Evolutionary conservation across 441 rosid genomes (phyloP).

Genomic region (Melastoma candidum): DNA sequence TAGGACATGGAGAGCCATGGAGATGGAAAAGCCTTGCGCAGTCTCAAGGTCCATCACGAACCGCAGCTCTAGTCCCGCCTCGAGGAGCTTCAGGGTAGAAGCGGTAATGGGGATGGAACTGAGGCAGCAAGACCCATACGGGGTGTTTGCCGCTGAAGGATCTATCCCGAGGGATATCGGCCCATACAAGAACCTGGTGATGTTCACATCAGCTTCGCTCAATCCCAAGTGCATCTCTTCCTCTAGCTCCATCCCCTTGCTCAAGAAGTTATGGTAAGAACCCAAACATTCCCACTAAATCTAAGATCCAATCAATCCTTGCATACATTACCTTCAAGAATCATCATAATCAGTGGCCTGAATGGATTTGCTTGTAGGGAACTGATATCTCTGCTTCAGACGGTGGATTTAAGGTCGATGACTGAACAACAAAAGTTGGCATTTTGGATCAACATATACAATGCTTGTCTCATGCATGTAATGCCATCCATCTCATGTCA

Average conservation of each 20-base stretch:
- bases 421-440: constrained; percentile 73
- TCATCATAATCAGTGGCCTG: background rate
- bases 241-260: constrained; percentile 61
- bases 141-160: constrained; percentile 60
- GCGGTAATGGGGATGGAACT: constrained; percentile 40
- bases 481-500: constrained; percentile 3
- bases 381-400: constrained; percentile 60
- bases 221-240: constrained; percentile 79
- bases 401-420: constrained; percentile 54
- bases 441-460: constrained; percentile 97
- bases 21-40: constrained; percentile 62
- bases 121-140: constrained; percentile 87
- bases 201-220: constrained; percentile 61
- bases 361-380: constrained; percentile 34
- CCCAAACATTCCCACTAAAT: background rate
- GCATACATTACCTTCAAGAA: background rate
- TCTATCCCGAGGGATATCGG: constrained; percentile 83
- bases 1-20: constrained; percentile 76
- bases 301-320: background rate
- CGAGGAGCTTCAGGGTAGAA: constrained; percentile 76
- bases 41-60: constrained; percentile 45
- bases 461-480: constrained; percentile 98
- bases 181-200: constrained; percentile 80
- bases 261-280: constrained; percentile 64
- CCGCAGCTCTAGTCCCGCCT: constrained; percentile 28